phyloP scores from a whole-genome alignment of 2,329 filamentous ascomycete species.

The Ceratocystis colombiana region DNA sequence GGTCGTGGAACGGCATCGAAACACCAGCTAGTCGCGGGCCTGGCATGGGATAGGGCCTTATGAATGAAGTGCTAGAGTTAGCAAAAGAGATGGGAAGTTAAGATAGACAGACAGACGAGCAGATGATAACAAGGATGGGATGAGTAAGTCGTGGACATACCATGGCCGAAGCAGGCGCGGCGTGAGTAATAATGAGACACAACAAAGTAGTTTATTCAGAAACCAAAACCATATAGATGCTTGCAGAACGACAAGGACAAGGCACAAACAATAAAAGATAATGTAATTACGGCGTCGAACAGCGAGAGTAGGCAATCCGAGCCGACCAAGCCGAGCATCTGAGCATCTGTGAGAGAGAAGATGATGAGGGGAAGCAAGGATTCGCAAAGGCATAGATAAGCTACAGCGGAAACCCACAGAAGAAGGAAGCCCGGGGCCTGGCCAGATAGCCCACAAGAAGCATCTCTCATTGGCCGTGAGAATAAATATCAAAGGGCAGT shows the following conservation, averaged over 20 bases:
- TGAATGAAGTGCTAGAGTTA: not conserved
- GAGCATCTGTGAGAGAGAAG: not conserved
- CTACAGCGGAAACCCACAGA: not conserved
- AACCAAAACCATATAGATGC: not conserved
- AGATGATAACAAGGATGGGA: not conserved
- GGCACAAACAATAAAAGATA: slow-evolving; percentile 1
- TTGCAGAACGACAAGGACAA: not conserved
- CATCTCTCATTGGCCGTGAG: not conserved
- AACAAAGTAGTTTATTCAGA: not conserved
- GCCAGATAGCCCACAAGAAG: not conserved
- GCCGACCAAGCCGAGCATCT: not conserved
- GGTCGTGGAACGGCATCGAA: not conserved
- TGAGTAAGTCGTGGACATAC: not conserved
- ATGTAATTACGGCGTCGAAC: not conserved
- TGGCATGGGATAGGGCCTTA: not conserved
- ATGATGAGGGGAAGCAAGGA: not conserved
- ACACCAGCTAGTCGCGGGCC: not conserved
- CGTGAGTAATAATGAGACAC: slow-evolving; percentile 4
- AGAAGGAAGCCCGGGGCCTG: not conserved
- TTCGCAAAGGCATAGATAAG: not conserved
- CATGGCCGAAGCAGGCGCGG: slow-evolving; percentile 4
- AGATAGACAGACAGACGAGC: not conserved
- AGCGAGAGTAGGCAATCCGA: not conserved
- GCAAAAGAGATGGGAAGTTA: not conserved
- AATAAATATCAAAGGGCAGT: not conserved